Base-by-base conservation (phyloP, 331 rosid genomes). In the Prunus yedoensis region DNA sequence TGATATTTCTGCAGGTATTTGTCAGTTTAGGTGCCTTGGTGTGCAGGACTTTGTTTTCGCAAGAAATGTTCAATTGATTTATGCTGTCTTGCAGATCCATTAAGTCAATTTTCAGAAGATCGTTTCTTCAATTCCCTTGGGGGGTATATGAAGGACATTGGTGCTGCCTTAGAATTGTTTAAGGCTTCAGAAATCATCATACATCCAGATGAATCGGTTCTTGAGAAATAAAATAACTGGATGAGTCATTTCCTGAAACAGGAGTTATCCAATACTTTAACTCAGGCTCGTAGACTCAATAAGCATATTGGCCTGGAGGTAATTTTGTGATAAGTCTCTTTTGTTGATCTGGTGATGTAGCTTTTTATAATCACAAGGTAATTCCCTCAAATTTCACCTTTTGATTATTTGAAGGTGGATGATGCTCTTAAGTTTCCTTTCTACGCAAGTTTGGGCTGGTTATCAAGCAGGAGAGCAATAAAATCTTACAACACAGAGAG, bases 1-100 rank as follows among this genome's bases (percentile, higher is more conserved):
- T 74, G 87, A 92, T 75, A 91, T 94, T 45, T 90, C 94, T 80
- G 85, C 96, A 79, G 96, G 94, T 91, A 49, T 23, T 75, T 72
- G 8, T 23, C 49, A 21, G 41, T 62, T 69, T 54, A 51, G 77
- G 76, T 78, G 64, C 78, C 68, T 59, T 28, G 57, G 21, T 74
- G 60, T 54, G 70, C 7, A 75, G 23, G 58, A 70, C 23, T 65
- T 52, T 64, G 72, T 30, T 43, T 52, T 28, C 17, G 38, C 9
- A 9, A 43, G 41, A 10, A 23, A 1, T 17, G 10, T 76, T 41
- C 78, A 58, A 57, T 6, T 51, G 50, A 54, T 46, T 14, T 78
- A 32, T 73, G 32, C 63, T 86, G 73, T 78, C 18, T 53, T 87
- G 75, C 78, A 91, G 97, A 89, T 70, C 84, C 90, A 75, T 82